A percentile compares a stretch with the other conserved stretches of the same genome.
These are phyloP conservation scores for Phyllosticta capitalensis DNA, from an alignment of 2,329 filamentous ascomycete species.

Conservation along the genomic window DNA sequence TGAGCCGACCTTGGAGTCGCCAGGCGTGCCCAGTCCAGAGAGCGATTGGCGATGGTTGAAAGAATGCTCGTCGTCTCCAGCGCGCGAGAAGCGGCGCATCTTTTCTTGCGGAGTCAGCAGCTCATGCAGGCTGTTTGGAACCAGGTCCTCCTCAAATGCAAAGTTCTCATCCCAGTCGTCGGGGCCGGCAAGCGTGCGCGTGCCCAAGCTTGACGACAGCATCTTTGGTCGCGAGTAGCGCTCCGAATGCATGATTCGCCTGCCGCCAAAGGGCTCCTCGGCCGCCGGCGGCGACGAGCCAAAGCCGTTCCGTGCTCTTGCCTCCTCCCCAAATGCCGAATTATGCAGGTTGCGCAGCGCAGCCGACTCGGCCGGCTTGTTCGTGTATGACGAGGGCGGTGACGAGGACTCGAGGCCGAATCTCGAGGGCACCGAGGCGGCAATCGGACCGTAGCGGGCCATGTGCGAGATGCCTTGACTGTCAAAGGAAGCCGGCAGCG, in stretches of 20 bases:
- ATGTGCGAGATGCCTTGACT: conserved; percentile 91
- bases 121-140: conserved; percentile 61
- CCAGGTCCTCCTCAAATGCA: conserved; percentile 78
- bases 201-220: conserved; percentile 51
- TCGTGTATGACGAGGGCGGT: conserved; percentile 54
- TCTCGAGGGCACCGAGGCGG: conserved; percentile 83
- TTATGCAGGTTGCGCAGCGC: conserved; percentile 50
- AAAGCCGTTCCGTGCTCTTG: conserved; percentile 40
- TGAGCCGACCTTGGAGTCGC: conserved; percentile 38
- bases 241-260: conserved; percentile 54
- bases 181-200: conserved; percentile 29
- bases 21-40: conserved; percentile 39
- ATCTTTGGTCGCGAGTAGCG: conserved; percentile 50
- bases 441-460: conserved; percentile 80
- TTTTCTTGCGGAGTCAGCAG: conserved; percentile 53
- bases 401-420: conserved; percentile 84
- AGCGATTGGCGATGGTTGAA: conserved; percentile 38
- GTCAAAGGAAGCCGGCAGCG: conserved; percentile 88
- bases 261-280: conserved; percentile 57
- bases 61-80: conserved; percentile 41
- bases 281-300: conserved; percentile 49
- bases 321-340: conserved; percentile 63
- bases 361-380: conserved; percentile 52
- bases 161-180: conserved; percentile 58
- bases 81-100: conserved; percentile 49